Conservation (phyloP, 2,329 filamentous ascomycete species). For the Claviceps lovelessii region DNA sequence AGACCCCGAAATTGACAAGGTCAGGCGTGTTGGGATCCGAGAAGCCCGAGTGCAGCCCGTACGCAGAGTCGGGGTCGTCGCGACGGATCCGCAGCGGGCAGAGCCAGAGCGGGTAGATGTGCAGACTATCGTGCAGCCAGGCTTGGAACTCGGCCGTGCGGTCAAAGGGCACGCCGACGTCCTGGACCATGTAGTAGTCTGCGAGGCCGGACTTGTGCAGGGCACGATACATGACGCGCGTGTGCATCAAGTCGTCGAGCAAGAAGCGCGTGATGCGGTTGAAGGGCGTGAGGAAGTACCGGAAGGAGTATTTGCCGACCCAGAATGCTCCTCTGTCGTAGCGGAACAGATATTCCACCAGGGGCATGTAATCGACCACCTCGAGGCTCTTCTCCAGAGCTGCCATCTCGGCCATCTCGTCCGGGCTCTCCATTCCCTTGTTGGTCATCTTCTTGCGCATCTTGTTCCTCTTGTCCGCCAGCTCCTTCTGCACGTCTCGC, state of each 20-base stretch:
- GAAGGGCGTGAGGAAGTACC: constrained; percentile 40
- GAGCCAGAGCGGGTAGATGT: constrained; percentile 47
- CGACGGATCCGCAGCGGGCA: constrained; percentile 34
- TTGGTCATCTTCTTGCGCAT: constrained; percentile 20
- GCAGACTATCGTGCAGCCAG: constrained; percentile 39
- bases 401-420: background rate
- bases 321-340: constrained; percentile 66
- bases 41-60: constrained; percentile 35
- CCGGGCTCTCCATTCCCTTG: background rate
- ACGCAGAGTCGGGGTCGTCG: constrained; percentile 22
- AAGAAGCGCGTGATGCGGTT: constrained; percentile 50
- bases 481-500: constrained; percentile 34
- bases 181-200: constrained; percentile 53
- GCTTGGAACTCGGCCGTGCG: constrained; percentile 31
- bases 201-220: constrained; percentile 53
- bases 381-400: constrained; percentile 25
- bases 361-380: constrained; percentile 43
- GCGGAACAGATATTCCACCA: constrained; percentile 61
- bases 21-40: constrained; percentile 5
- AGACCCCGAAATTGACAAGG: constrained; percentile 56
- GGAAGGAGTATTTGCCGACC: constrained; percentile 55
- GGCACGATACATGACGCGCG: constrained; percentile 59
- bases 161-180: constrained; percentile 44
- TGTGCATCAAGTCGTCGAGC: constrained; percentile 59
- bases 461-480: constrained; percentile 22